Evolutionary conservation across 116 monocot genomes (phyloP), one percentile per base, ranked within the genome.

Genomic region (Phalaenopsis hybrid): DNA sequence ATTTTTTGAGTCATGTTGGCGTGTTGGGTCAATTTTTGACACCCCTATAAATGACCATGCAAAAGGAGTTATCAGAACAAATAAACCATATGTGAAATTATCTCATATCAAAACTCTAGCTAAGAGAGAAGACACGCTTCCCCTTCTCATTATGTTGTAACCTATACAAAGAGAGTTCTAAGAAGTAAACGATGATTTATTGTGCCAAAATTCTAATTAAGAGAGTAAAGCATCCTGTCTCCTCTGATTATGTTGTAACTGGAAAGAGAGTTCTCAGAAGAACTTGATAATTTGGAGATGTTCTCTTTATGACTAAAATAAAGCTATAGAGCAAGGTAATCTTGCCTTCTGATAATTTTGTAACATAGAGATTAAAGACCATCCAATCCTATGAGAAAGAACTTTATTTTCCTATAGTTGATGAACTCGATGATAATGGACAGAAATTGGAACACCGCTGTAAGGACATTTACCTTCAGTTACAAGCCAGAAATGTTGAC

Each of bases 61-160:
- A 65, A 55, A 81, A 81, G 55, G 55, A 33, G 68, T 81, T 46
- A 28, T 31, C 33, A 84, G 74, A 63, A 8, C 55, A 55, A 55
- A 48, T 48, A 55, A 55, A 23, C 21, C n/a, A 63, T 63, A 23
- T 12, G 63, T 8, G 21, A 59, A 21, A 8, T 23, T 63, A 63
- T 63, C n/a, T 21, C 63, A 63, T 23, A 21, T 4, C 63, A 21
- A 63, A 23, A 63, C 63, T 21, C n/a, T 4, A 21, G 5, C 63
- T 63, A 63, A 63, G 23, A 21, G 8, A 8, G 1, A 63, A 63
- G 21, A 21, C 63, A 63, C 6, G 63, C 23, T 63, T 63, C 6
- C 63, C 8, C 5, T 25, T 5, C 63, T 55, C 1, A 21, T 63
- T 23, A 21, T 63, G 8, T 63, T 63, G 63, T 23, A 63, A 6